Conservation (phyloP, 768 basidiomycete species). For the Chalciporus sphaerocephalus region DNA sequence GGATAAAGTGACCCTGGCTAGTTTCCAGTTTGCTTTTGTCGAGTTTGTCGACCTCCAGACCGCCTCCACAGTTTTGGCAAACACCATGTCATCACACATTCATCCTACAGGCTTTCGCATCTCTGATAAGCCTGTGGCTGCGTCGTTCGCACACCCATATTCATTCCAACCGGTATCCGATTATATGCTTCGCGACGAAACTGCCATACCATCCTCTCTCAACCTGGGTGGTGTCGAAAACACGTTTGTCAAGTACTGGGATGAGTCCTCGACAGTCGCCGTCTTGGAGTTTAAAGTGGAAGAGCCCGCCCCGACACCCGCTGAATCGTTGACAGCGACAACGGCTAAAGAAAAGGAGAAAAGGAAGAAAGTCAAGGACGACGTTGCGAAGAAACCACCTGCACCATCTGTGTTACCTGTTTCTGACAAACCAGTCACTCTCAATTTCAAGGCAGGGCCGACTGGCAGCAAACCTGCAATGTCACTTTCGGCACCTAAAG, state of each 20-base stretch:
- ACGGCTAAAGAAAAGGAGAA: slow-evolving; percentile 59
- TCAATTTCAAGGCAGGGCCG: slow-evolving; percentile 57
- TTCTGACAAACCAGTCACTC: slow-evolving; percentile 75
- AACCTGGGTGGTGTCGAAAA: slow-evolving; percentile 70
- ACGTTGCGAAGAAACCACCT: slow-evolving; percentile 34
- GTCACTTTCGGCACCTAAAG: slow-evolving; percentile 27
- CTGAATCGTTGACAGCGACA: slow-evolving; percentile 30
- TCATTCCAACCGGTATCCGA: slow-evolving; percentile 83
- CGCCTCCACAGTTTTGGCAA: slow-evolving; percentile 74
- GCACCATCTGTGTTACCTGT: slow-evolving; percentile 68
- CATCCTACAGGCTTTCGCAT: slow-evolving; percentile 95
- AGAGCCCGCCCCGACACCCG: slow-evolving; percentile 37
- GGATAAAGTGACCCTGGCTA: slow-evolving; percentile 81
- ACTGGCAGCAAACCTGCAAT: slow-evolving; percentile 16
- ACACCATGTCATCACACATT: slow-evolving; percentile 80
- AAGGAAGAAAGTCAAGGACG: slow-evolving; percentile 53
- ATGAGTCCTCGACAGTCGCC: slow-evolving; percentile 74
- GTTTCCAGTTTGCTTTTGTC: slow-evolving; percentile 93
- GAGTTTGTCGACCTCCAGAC: slow-evolving; percentile 83
- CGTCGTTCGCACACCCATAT: slow-evolving; percentile 88
- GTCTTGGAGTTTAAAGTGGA: slow-evolving; percentile 79
- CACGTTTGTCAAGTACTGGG: slow-evolving; percentile 87
- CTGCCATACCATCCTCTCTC: slow-evolving; percentile 62
- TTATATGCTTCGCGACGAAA: slow-evolving; percentile 70
- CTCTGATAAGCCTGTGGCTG: slow-evolving; percentile 81